phyloP scores from a whole-genome alignment of 371 early-diverging fungal genomes.

The Lichtheimia corymbifera region DNA sequence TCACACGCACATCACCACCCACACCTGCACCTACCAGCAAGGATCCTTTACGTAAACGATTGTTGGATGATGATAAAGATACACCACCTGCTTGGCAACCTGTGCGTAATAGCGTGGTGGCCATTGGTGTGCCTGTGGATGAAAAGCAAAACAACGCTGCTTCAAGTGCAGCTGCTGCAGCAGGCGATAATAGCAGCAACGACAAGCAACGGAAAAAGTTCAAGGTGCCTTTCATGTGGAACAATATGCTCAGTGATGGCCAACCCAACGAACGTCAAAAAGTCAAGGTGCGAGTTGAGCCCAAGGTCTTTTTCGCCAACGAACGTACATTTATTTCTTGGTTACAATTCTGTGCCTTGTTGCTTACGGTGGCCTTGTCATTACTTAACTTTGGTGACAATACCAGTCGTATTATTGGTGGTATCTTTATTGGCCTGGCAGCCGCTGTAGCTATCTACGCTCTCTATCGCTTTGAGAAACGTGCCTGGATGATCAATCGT shows the following conservation, averaged over 20 bases:
- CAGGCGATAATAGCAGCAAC: constrained; percentile 4
- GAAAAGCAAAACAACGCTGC: neutral
- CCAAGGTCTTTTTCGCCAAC: constrained; percentile 99
- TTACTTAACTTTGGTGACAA: constrained; percentile 88
- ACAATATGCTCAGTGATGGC: neutral
- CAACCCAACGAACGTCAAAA: constrained; percentile 7
- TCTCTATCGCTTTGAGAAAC: constrained; percentile 90
- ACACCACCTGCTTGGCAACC: neutral
- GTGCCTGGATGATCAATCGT: constrained; percentile 69
- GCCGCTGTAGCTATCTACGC: constrained; percentile 68
- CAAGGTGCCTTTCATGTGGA: constrained; percentile 23
- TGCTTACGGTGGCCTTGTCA: constrained; percentile 80
- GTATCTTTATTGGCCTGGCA: constrained; percentile 79
- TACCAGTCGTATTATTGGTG: constrained; percentile 69
- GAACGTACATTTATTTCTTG: constrained; percentile 98
- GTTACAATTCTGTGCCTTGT: constrained; percentile 78
- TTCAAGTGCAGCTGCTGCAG: neutral
- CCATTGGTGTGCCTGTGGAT: neutral
- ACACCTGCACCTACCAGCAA: neutral
- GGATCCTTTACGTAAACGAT: constrained; percentile 5
- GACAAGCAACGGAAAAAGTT: constrained; percentile 2
- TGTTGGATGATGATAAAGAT: constrained; percentile 10
- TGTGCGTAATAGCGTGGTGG: neutral
- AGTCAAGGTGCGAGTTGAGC: constrained; percentile 85
- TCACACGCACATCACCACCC: neutral